Evolutionary conservation across 768 basidiomycete genomes (phyloP), one percentile per base, ranked within the genome.

Genomic region (Tricholoma saponaceum): DNA sequence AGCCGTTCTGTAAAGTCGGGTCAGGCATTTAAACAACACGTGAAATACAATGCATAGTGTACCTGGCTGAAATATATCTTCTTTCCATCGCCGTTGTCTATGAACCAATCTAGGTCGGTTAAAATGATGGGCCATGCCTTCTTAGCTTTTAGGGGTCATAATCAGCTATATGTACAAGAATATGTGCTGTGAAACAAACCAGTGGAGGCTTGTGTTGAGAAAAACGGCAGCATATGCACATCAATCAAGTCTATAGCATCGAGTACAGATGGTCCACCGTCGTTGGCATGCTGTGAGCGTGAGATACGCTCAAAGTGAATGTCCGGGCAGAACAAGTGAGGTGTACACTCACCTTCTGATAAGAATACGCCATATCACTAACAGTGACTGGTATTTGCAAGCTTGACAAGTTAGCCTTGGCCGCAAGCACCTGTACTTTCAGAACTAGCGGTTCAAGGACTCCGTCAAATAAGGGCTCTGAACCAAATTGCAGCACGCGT

Each of bases 31-130:
- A 18, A 8, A 41, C 26, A 50, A 18, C 33, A 9, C 37, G 18
- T 35, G 18, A 25, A 22, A 2, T 35, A 7, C 13, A 18, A 43
- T n/a, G 20, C 7, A 20, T 14, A 39, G 54, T 76, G 33, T 41
- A 83, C 89, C 79, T 91, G 80, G 62, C 82, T 84, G 35, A 89
- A 74, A 64, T 87, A 87, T 66, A 90, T 87, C 71, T 91, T 90
- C 76, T 90, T 90, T 10, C 81, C 83, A 28, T 79, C 65, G 4
- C 82, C 84, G 54, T 85, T 77, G n/a, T 74, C 65, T 37, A 85
- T 76, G 64, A 90, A 90, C 82, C 84, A 90, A 58, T 87, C 68
- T 55, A 89, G 66, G 65, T 90, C 87, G 1, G 63, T 67, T 57
- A 74, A 51, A 0, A 90, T 82, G 26, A 85, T 71, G 1, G 86